A percentile compares a stretch with the other conserved stretches of the same genome.
These are phyloP conservation scores for Xylaria venustula DNA, from an alignment of 495 filamentous ascomycete species.

Conservation along the genomic window DNA sequence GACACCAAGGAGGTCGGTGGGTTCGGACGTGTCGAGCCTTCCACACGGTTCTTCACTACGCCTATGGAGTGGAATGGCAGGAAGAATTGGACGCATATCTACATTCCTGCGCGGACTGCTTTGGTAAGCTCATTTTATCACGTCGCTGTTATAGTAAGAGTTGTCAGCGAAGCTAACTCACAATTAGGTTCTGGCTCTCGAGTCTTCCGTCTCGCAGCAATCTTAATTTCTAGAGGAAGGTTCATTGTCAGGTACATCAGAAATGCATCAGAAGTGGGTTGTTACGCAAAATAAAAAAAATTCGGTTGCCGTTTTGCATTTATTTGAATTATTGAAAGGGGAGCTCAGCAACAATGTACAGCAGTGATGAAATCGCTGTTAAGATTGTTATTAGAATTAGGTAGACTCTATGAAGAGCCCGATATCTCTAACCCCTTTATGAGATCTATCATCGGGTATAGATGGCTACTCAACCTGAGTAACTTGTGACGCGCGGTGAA, in stretches of 20 bases:
- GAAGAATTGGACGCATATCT: conserved; percentile 87
- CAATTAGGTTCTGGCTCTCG: conserved; percentile 25
- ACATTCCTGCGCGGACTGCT: conserved; percentile 82
- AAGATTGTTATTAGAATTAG: not conserved
- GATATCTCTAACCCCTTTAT: not conserved
- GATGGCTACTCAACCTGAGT: not conserved
- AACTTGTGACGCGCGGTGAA: too few relatives aligned
- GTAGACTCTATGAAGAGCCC: not conserved
- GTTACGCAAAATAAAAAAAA: not conserved
- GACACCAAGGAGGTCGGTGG: conserved; percentile 80
- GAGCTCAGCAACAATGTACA: not conserved
- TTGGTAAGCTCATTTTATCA: conserved; percentile 59
- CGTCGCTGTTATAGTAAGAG: not conserved
- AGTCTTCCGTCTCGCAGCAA: conserved; percentile 10
- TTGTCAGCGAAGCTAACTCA: conserved; percentile 6
- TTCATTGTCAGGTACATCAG: not conserved
- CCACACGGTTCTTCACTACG: conserved; percentile 86
- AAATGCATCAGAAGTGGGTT: not conserved
- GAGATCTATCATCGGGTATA: not conserved
- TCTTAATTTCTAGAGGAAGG: not conserved
- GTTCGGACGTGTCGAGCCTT: conserved; percentile 69
- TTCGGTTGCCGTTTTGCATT: not conserved
- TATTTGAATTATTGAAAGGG: not conserved
- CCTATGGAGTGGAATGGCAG: conserved; percentile 84
- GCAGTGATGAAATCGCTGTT: not conserved